These are phyloP conservation scores for Aphanomyces stellatus DNA, from an alignment of 352 stramenopile genomes.

Conservation along the genomic window DNA sequence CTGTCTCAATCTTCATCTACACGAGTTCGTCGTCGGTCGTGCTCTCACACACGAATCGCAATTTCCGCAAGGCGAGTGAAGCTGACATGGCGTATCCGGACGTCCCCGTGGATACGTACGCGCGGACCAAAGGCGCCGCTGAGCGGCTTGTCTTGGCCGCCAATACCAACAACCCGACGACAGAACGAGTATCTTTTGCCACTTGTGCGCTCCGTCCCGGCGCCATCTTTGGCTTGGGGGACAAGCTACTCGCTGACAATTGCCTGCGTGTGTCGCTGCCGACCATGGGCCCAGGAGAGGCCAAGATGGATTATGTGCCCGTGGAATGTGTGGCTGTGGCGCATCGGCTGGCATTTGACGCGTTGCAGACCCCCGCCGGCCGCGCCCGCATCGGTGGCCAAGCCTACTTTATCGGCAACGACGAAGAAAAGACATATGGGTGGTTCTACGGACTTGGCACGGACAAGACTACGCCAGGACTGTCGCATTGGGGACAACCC, in stretches of 20 bases:
- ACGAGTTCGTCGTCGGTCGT: not conserved
- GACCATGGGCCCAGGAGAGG: too few species aligned
- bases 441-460: not conserved
- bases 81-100: not conserved
- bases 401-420: conserved; percentile 31
- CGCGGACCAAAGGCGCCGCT: not conserved
- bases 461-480: not conserved
- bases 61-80: not conserved
- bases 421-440: not conserved
- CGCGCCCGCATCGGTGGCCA: conserved; percentile 7
- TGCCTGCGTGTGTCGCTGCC: too few species aligned
- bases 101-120: not conserved
- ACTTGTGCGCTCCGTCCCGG: not conserved
- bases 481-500: not conserved
- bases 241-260: not conserved
- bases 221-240: not conserved
- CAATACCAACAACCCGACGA: too few species aligned
- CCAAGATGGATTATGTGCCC: not conserved
- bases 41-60: not conserved
- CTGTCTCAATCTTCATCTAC: not conserved
- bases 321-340: not conserved
- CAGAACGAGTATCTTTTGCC: too few species aligned
- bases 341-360: not conserved
- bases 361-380: not conserved
- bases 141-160: not conserved